Evolutionary conservation across 768 basidiomycete genomes (phyloP).

Genomic region (Lactifluus rugatus): DNA sequence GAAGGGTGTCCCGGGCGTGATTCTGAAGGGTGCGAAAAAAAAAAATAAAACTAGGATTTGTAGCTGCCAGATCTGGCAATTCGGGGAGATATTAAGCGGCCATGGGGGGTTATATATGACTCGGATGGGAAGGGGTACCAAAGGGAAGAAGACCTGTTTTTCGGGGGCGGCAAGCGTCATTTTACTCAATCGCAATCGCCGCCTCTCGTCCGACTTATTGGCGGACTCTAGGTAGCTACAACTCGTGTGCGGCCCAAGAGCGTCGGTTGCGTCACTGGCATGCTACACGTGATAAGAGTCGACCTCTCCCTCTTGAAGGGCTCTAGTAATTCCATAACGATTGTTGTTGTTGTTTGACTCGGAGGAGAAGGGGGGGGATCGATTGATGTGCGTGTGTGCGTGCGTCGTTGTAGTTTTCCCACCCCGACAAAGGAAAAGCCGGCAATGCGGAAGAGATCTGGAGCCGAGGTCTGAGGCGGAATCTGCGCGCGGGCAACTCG

Average conservation of each 20-base stretch:
- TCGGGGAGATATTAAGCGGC: not conserved
- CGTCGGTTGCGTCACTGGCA: not conserved
- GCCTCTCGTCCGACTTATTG: slow-evolving; percentile 5
- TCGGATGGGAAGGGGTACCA: no score
- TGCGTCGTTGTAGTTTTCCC: no score
- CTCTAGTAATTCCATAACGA: not conserved
- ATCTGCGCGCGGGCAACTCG: not conserved
- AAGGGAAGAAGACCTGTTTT: not conserved
- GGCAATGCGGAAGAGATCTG: not conserved
- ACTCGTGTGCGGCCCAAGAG: slow-evolving; percentile 1
- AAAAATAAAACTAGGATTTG: no score
- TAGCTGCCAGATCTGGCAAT: not conserved
- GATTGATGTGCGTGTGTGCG: not conserved
- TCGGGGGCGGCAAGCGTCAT: not conserved
- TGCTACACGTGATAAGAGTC: not conserved
- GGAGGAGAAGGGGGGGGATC: no score
- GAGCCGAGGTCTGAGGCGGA: not conserved
- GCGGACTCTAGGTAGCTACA: not conserved
- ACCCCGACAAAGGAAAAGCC: no score
- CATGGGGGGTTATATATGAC: not conserved
- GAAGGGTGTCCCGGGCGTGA: no score
- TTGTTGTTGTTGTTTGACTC: no score
- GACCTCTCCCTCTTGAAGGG: not conserved
- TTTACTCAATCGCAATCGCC: slow-evolving; percentile 15
- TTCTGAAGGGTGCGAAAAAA: not conserved